Evolutionary conservation across 805 yeast genomes (phyloP).

Genomic region (Yarrowia sp.): DNA sequence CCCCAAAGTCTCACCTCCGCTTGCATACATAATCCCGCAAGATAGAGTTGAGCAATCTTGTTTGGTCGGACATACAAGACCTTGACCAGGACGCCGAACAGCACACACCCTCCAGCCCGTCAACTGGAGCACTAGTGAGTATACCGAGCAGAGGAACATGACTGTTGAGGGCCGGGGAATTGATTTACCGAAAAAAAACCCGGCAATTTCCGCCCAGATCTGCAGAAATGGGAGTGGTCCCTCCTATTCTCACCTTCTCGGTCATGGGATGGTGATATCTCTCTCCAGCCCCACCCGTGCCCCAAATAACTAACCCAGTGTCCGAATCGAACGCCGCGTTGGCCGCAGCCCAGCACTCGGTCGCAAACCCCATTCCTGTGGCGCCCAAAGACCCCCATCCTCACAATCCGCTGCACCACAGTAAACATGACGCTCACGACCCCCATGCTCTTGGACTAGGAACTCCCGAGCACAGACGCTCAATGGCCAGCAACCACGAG

Average conservation of each 20-base stretch:
- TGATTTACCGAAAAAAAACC: too few relatives aligned
- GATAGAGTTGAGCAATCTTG: constrained; percentile 37
- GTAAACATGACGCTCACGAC: constrained; percentile 25
- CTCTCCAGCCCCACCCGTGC: too few relatives aligned
- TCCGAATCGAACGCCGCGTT: constrained; percentile 11
- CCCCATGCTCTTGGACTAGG: constrained; percentile 12
- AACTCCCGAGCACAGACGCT: constrained; percentile 24
- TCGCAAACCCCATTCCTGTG: constrained; percentile 28
- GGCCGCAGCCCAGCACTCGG: constrained; percentile 32
- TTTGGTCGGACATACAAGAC: neutral
- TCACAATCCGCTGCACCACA: neutral
- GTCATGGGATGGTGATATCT: too few relatives aligned
- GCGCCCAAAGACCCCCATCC: constrained; percentile 26
- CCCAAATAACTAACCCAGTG: constrained; percentile 20
- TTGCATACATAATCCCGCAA: constrained; percentile 36
- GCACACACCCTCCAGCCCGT: neutral
- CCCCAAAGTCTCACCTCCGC: neutral
- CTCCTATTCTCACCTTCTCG: too few relatives aligned
- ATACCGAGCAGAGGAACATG: neutral
- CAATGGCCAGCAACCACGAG: constrained; percentile 3
- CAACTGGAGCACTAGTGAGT: constrained; percentile 19
- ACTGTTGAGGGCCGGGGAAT: too few relatives aligned
- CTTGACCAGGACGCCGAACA: neutral
- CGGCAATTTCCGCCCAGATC: too few relatives aligned
- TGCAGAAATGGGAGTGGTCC: too few relatives aligned